A percentile compares a stretch with the other conserved stretches of the same genome.
Conservation (phyloP, 352 stramenopile species). For the Hyaloperonospora arabidopsidis region DNA sequence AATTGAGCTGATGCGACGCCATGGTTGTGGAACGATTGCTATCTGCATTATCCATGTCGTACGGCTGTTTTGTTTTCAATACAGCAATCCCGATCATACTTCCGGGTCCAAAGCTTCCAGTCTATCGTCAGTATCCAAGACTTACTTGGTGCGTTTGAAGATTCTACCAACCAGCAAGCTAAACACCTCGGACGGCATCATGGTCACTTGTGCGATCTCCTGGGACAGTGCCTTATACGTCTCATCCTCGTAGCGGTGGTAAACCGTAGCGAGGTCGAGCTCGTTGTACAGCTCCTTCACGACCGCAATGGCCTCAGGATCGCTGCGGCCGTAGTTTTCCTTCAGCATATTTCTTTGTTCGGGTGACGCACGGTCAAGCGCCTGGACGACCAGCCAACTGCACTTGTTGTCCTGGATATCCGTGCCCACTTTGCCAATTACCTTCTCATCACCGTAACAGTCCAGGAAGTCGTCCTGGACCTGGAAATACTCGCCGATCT, state of each 20-base stretch:
- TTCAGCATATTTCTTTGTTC: conserved; percentile 82
- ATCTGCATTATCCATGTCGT: background rate
- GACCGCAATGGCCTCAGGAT: conserved; percentile 60
- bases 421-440: conserved; percentile 93
- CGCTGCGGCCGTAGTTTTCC: conserved; percentile 89
- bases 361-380: conserved; percentile 59
- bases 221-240: conserved; percentile 79
- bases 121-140: background rate
- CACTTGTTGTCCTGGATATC: conserved; percentile 99
- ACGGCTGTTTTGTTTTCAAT: too few species aligned
- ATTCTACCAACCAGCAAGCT: conserved; percentile 92
- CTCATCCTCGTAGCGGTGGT: conserved; percentile 91
- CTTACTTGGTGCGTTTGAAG: conserved; percentile 95
- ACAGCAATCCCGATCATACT: background rate
- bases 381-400: conserved; percentile 96
- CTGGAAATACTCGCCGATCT: conserved; percentile 99
- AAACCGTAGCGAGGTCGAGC: conserved; percentile 83
- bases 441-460: conserved; percentile 91
- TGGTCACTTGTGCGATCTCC: conserved; percentile 71
- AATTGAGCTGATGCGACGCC: background rate
- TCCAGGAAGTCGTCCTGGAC: conserved; percentile 99
- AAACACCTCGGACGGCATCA: conserved; percentile 90
- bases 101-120: background rate
- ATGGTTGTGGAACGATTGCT: background rate
- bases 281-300: conserved; percentile 94